Evolutionary conservation across 768 basidiomycete species (phyloP), one percentile per base, ranked within the genome.

Genomic region (Kwoniella dejecticola): DNA sequence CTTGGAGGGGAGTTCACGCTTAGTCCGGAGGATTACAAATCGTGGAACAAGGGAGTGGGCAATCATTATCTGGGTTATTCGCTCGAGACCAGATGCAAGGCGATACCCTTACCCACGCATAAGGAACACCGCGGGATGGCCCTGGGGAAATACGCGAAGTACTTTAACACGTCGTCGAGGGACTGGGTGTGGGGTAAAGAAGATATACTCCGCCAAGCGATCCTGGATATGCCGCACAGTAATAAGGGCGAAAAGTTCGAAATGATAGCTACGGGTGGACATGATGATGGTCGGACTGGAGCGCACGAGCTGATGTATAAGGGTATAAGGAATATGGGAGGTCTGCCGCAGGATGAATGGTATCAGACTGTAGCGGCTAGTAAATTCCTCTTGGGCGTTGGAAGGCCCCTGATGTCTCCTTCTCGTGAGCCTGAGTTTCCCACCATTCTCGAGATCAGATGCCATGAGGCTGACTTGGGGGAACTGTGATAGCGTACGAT

Each of bases 11-110:
- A 52, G 7, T 72, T 66, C 57, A 72, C 68, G 5, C 26, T 72
- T 17, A 46, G 59, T 6, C 71, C 71, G 13, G 71, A 72, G 52
- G 53, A 69, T 33, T 69, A 62, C 36, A 33, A 30, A 10, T 17
- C 23, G 49, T 62, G 55, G 52, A 33, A 54, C 12, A 36, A 47
- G n/a, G 57, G 56, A 11, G 31, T 24, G 13, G 62, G 62, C 17
- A 63, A 60, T 38, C 60, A 53, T 27, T 66, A 62, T 53, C 50
- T 66, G 4, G 64, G 68, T 23, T 69, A 69, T 27, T 69, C 68
- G 5, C 60, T 69, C 10, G 67, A 69, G 54, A 36, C 59, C 2
- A 47, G 29, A 8, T 70, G 68, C 40, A 40, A n/a, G 24, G 48
- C 33, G 10, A 33, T 59, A 11, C 15, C 29, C 4, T 56, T 59